phyloP scores from a whole-genome alignment of 202 grass and related monocot genomes.

The Zizania palustris region DNA sequence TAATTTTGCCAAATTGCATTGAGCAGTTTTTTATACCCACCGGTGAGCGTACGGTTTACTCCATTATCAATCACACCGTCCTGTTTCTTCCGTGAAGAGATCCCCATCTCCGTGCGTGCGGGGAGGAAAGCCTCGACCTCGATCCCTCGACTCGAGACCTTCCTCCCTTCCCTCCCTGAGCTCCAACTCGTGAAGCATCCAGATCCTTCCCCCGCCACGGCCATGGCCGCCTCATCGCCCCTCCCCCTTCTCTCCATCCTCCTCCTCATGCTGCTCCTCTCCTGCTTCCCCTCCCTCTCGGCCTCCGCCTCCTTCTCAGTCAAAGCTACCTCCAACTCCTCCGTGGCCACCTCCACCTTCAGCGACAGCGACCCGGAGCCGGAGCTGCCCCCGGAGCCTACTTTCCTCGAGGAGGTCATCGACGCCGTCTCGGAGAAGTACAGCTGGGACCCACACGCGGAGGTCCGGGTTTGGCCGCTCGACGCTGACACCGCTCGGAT shows the following conservation, averaged over 20 bases:
- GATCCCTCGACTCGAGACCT: conserved; percentile 18
- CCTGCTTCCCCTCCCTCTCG: conserved; percentile 26
- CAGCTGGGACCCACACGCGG: conserved; percentile 64
- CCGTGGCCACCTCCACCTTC: conserved; percentile 28
- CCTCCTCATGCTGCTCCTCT: conserved; percentile 41
- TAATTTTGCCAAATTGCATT: too few species aligned
- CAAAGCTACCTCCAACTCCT: conserved; percentile 35
- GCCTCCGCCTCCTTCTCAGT: conserved; percentile 45
- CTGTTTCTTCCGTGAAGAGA: conserved; percentile 35
- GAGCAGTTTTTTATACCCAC: background rate
- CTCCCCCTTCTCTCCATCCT: conserved; percentile 24
- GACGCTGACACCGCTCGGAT: conserved; percentile 49
- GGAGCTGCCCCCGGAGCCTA: conserved; percentile 25
- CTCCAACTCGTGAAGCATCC: conserved; percentile 35
- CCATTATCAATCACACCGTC: background rate
- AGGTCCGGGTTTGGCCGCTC: conserved; percentile 61
- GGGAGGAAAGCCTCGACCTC: conserved; percentile 1
- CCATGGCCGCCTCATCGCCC: background rate
- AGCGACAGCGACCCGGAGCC: conserved; percentile 1
- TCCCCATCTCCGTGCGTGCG: conserved; percentile 12
- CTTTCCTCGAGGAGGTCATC: conserved; percentile 70
- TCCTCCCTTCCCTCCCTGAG: conserved; percentile 19
- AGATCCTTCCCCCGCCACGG: conserved; percentile 27
- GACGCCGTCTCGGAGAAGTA: conserved; percentile 69
- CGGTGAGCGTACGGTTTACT: conserved; percentile 5